phyloP scores from a whole-genome alignment of 108 stramenopile species.

The Stephanodiscus triporus region DNA sequence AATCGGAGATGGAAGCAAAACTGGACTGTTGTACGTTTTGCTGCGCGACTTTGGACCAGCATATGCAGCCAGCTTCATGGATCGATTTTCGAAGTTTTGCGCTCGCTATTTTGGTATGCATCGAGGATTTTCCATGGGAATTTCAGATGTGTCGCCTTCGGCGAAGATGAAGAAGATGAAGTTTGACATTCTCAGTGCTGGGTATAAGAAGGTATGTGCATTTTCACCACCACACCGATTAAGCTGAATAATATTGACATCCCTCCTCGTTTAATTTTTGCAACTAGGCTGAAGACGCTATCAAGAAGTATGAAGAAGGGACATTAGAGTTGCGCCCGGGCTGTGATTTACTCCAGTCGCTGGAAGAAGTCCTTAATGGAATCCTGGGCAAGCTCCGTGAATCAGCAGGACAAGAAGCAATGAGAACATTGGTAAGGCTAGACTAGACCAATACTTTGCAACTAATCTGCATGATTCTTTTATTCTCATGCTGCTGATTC shows the following conservation, averaged over 20 bases:
- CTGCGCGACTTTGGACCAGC: conserved; percentile 80
- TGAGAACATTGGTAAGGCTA: conserved; percentile 71
- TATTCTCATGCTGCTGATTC: conserved; percentile 7
- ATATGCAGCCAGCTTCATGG: conserved; percentile 87
- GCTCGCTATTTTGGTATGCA: conserved; percentile 92
- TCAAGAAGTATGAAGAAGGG: conserved; percentile 85
- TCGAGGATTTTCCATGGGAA: conserved; percentile 96
- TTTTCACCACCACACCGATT: conserved; percentile 13
- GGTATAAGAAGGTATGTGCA: conserved; percentile 62
- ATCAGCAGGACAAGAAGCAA: conserved; percentile 93
- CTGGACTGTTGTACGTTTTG: conserved; percentile 91
- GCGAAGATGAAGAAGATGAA: conserved; percentile 73
- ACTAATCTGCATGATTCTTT: conserved; percentile 29
- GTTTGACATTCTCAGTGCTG: conserved; percentile 77
- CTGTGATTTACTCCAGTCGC: conserved; percentile 93
- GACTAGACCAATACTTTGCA: conserved; percentile 9
- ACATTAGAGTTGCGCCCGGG: conserved; percentile 93
- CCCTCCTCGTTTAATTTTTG: not conserved
- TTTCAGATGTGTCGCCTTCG: conserved; percentile 97
- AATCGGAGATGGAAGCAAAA: conserved; percentile 96
- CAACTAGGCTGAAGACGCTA: conserved; percentile 78
- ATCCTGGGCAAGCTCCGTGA: conserved; percentile 95
- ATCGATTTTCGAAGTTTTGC: conserved; percentile 95
- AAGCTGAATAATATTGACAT: conserved; percentile 15
- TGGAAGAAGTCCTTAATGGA: conserved; percentile 96